Conservation (phyloP, 495 filamentous ascomycete species). For the Massariosphaeria phaeospora region DNA sequence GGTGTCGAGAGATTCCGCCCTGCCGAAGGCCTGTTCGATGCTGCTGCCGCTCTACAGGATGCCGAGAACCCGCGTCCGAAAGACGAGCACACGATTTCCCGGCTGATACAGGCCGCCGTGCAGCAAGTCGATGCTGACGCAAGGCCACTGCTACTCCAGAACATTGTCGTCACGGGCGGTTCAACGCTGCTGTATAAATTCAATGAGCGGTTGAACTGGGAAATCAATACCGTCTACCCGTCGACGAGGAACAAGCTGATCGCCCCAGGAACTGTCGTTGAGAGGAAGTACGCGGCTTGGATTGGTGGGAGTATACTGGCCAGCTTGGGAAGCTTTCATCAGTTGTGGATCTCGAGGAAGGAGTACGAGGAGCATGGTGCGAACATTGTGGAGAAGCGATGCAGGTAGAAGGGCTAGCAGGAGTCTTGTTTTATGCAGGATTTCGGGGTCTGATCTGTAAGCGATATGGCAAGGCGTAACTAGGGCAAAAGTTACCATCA, state of each 20-base stretch:
- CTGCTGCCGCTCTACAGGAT: slow-evolving; percentile 56
- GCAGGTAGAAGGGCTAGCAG: slow-evolving; percentile 50
- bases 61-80: slow-evolving; percentile 49
- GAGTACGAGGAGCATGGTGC: slow-evolving; percentile 75
- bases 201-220: slow-evolving; percentile 79
- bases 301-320: slow-evolving; percentile 94
- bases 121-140: slow-evolving; percentile 81
- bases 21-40: slow-evolving; percentile 84
- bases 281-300: slow-evolving; percentile 89
- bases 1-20: slow-evolving; percentile 77
- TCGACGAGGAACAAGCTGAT: slow-evolving; percentile 77
- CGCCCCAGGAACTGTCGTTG: slow-evolving; percentile 75
- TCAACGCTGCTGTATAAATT: slow-evolving; percentile 81
- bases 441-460: neutral
- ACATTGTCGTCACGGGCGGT: slow-evolving; percentile 90
- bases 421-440: neutral
- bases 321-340: slow-evolving; percentile 97
- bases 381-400: slow-evolving; percentile 70
- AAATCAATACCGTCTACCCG: slow-evolving; percentile 72
- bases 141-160: slow-evolving; percentile 71
- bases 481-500: neutral
- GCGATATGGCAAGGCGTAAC: neutral
- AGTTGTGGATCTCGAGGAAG: slow-evolving; percentile 92
- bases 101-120: slow-evolving; percentile 71
- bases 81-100: slow-evolving; percentile 68